Evolutionary conservation across 768 basidiomycete genomes (phyloP), one percentile per base, ranked within the genome.

Genomic region (Coprinellus micaceus): DNA sequence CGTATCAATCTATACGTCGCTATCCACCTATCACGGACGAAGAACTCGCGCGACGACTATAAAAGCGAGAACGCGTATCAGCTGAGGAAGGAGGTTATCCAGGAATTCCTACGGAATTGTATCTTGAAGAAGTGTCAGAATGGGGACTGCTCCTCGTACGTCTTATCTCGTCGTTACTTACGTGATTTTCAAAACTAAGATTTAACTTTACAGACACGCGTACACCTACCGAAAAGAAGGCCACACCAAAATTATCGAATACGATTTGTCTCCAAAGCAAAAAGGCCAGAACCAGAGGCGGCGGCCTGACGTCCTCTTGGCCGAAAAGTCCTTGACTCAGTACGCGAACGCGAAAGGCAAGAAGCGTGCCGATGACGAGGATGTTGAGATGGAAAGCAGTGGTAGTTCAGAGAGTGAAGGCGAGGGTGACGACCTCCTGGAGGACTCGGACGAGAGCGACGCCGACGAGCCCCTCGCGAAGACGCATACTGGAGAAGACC

Each of bases 201-300:
- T 13, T 33, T 13, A 33, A 33, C n/a, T n/a, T n/a, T 33, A 33
- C 33, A 33, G 33, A 13, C 71, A 80, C 62, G 85, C 82, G 2
- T 94, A 91, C 67, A 92, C 94, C 0, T 93, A 90, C 72, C 88
- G 95, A 52, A 98, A 93, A 70, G 97, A 99, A 66, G 93, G 91
- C 0, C 80, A 90, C 69, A 92, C 89, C 50, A 98, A 98, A 73
- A 81, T 99, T 54, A 88, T 98, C 66, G 94, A 98, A 73, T 91
- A 92, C 66, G 94, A 95, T 63, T 79, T 98, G 29, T 77, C 91
- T 5, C 50, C 69, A 2, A 96, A 94, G 70, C 86, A 93, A 68
- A 94, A 91, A 70, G 78, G 69, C 4, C 77, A 82, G 17, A 52
- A 81, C 10, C 74, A 79, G 12, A 67, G 86, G 54, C 83, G 75